Evolutionary conservation across 208 protist species (phyloP).

Genomic region (Herpetomonas samuelpessoai): DNA sequence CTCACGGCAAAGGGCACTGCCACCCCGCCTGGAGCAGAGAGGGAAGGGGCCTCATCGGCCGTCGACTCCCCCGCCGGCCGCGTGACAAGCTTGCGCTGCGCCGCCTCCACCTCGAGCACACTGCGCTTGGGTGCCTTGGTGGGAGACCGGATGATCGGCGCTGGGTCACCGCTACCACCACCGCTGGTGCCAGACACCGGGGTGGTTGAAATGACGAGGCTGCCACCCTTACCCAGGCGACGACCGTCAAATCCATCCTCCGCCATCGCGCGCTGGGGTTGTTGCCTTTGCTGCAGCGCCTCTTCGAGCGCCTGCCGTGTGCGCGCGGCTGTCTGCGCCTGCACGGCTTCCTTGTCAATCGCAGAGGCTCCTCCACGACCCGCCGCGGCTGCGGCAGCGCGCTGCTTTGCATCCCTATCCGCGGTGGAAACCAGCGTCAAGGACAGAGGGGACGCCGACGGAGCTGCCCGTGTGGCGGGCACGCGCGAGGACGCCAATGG

Average conservation of each 20-base stretch:
- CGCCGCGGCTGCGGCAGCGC: neutral
- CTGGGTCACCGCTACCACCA: constrained; percentile 16
- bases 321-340: constrained; percentile 31
- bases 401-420: neutral
- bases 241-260: constrained; percentile 33
- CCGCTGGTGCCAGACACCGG: neutral
- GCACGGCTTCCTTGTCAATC: constrained; percentile 3
- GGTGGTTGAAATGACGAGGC: constrained; percentile 6
- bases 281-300: constrained; percentile 12
- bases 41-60: neutral
- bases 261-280: constrained; percentile 13
- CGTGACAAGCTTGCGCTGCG: neutral
- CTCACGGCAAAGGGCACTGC: constrained; percentile 68
- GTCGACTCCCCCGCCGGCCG: neutral
- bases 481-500: neutral
- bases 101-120: constrained; percentile 12
- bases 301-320: constrained; percentile 31
- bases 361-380: neutral
- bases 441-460: constrained; percentile 5
- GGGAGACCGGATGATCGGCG: constrained; percentile 73
- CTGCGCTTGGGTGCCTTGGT: constrained; percentile 37
- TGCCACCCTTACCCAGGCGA: neutral
- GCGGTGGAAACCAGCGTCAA: neutral
- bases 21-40: constrained; percentile 13
- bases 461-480: neutral